Percentiles rank a stretch among this genome's conserved stretches.
phyloP scores from a whole-genome alignment of 768 basidiomycete genomes.

The Mycena polygramma region DNA sequence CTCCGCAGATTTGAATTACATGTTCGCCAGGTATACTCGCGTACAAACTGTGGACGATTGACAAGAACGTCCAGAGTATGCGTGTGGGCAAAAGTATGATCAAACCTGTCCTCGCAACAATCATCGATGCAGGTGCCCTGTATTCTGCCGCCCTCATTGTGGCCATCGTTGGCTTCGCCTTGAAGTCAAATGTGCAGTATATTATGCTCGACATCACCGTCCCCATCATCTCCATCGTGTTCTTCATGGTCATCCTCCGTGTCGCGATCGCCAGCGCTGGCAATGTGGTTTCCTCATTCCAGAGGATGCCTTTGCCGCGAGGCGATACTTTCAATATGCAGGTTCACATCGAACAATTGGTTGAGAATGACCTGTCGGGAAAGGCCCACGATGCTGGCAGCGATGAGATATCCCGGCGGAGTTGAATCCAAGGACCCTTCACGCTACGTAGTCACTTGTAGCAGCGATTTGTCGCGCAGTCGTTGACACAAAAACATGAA shows the following conservation, averaged over 20 bases:
- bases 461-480: too few relatives aligned
- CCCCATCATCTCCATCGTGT: conserved; percentile 57
- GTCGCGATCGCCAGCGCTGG: conserved; percentile 40
- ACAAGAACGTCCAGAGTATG: conserved; percentile 44
- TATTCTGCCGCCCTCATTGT: conserved; percentile 52
- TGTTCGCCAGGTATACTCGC: conserved; percentile 23
- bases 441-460: too few relatives aligned
- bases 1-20: neutral
- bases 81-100: conserved; percentile 35
- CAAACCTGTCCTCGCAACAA: conserved; percentile 44
- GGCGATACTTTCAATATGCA: too few relatives aligned
- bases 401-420: too few relatives aligned
- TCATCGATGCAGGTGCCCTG: conserved; percentile 54
- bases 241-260: conserved; percentile 59
- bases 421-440: too few relatives aligned
- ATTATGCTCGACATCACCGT: conserved; percentile 53
- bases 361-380: too few relatives aligned
- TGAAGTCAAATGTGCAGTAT: conserved; percentile 47
- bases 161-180: conserved; percentile 46
- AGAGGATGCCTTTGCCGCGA: too few relatives aligned
- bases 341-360: too few relatives aligned
- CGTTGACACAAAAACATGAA: too few relatives aligned
- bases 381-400: too few relatives aligned
- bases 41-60: conserved; percentile 20
- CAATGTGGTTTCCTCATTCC: too few relatives aligned